Evolutionary conservation across 345 rosid species (phyloP).

Genomic region (Citrus unshiu): DNA sequence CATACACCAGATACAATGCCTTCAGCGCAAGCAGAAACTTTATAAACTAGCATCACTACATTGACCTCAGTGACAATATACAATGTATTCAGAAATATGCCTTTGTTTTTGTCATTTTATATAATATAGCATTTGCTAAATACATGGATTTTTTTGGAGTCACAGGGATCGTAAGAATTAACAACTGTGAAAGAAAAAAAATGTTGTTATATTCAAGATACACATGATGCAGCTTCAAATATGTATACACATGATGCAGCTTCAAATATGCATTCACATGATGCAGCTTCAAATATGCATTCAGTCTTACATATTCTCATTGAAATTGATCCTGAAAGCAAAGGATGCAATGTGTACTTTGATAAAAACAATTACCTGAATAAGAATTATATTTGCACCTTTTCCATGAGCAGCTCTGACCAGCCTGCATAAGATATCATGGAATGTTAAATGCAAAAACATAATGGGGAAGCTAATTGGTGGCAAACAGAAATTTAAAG

Average conservation of each 20-base stretch:
- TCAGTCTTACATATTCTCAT: background rate
- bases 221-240: background rate
- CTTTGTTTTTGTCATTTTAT: background rate
- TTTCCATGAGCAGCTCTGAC: constrained; percentile 66
- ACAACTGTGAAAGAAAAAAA: background rate
- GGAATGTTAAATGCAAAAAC: background rate
- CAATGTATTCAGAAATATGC: background rate
- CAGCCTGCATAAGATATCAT: constrained; percentile 38
- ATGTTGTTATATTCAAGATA: background rate
- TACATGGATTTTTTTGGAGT: background rate
- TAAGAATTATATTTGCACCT: constrained; percentile 84
- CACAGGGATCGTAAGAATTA: background rate
- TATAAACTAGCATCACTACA: background rate
- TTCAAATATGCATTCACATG: too few species aligned
- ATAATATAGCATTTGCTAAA: background rate
- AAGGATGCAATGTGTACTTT: background rate
- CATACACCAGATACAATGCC: background rate
- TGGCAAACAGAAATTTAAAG: background rate
- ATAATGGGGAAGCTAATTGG: background rate
- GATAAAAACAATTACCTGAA: constrained; percentile 52
- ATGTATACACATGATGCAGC: background rate
- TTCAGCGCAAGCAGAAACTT: background rate
- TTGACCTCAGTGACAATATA: background rate
- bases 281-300: too few species aligned
- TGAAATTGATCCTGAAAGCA: background rate